Conservation (phyloP, 345 rosid species). For the Boechera divaricarpa region DNA sequence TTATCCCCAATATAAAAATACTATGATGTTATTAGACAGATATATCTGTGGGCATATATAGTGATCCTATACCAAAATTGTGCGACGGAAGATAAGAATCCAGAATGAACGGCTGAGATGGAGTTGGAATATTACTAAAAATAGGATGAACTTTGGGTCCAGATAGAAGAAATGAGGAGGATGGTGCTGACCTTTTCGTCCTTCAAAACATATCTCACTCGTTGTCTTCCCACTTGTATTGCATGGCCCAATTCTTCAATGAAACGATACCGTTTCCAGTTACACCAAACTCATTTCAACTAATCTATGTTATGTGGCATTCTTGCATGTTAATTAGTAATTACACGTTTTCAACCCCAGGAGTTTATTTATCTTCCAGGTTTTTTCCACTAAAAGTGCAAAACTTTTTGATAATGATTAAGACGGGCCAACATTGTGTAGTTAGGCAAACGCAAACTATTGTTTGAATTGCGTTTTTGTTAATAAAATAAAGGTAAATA, state of each 20-base stretch:
- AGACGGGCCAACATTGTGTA: not conserved
- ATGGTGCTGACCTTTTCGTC: constrained; percentile 36
- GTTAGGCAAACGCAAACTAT: constrained; percentile 8
- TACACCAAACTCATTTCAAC: constrained; percentile 18
- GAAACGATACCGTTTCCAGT: constrained; percentile 9
- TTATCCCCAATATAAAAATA: constrained; percentile 23
- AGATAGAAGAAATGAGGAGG: constrained; percentile 29
- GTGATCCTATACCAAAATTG: constrained; percentile 2
- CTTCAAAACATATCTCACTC: constrained; percentile 15
- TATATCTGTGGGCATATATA: not conserved
- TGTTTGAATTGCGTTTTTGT: not conserved
- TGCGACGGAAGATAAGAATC: constrained; percentile 30
- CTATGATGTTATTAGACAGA: not conserved
- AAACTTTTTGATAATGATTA: not conserved
- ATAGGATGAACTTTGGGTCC: constrained; percentile 44
- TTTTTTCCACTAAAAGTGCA: not conserved
- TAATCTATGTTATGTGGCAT: not conserved
- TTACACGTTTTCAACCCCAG: constrained; percentile 20
- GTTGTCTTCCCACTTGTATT: constrained; percentile 28
- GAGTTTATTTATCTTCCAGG: constrained; percentile 6
- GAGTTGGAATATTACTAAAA: constrained; percentile 32
- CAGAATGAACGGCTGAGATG: constrained; percentile 37
- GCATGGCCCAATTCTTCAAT: constrained; percentile 29
- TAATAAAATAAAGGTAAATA: too few relatives aligned
- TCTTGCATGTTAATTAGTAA: constrained; percentile 1